Evolutionary conservation across 1,284 basidiomycete species (phyloP), one percentile per base, ranked within the genome.

Genomic region (Microbotryum violaceum): DNA sequence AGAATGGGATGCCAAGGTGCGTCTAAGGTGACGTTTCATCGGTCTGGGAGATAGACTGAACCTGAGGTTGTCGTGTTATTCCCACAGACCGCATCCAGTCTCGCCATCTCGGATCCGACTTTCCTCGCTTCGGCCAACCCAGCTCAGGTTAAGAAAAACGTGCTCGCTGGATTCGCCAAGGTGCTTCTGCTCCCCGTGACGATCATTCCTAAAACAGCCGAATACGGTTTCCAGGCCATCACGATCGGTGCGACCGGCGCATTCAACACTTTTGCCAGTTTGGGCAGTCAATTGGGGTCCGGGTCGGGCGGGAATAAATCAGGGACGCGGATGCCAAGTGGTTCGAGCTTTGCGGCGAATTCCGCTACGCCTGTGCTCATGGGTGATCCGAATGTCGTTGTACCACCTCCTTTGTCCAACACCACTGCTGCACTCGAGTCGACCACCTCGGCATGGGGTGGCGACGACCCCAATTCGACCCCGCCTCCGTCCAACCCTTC

Each of bases 161-260:
- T 97, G 14, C 81, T 98, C 2, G 86, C 89, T 0, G 89, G 89
- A 0, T 97, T 98, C 77, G 89, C 89, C 12, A 86, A 89, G 63
- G 84, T 91, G 0, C 83, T 98, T 1, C 78, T 97, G 0, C 79
- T 97, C 0, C 94, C 94, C 0, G 94, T 97, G 21, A 96, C 91
- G 1, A 96, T 97, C 69, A 92, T 97, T 1, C 94, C 94, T 0
- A 84, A 89, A 10, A 89, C 91, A 0, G 83, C 85, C 6, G 85
- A 86, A 0, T 78, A 77, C 45, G 88, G 91, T 9, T 85, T 87
- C 25, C 85, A 83, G n/a, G 88, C 83, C 0, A 79, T 88, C 27
- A 78, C 77, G 12, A 74, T 76, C 5, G 79, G 78, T 8, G 85
- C 88, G 0, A 85, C 79, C 1, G 88, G 86, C 14, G 88, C 89